These are phyloP conservation scores for Trichoderma sp. DNA, from an alignment of 2,329 filamentous ascomycete genomes.

Conservation along the genomic window DNA sequence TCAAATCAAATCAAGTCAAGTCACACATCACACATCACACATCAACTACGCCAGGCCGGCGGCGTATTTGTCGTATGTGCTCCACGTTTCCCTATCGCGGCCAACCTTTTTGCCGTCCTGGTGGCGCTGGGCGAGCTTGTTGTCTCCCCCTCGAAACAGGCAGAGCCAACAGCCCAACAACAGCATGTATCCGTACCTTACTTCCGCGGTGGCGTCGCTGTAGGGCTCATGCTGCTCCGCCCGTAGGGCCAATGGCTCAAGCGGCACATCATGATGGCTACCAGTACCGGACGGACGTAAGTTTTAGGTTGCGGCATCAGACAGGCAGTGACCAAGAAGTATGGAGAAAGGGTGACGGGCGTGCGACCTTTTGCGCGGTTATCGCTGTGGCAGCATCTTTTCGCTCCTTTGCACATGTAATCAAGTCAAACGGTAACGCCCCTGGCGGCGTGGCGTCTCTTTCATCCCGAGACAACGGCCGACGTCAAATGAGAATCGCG, in stretches of 20 bases:
- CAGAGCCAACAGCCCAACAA: neutral
- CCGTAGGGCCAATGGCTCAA: conserved; percentile 16
- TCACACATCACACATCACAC: too few species aligned
- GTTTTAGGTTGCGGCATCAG: conserved; percentile 4
- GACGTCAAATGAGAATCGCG: conserved; percentile 16
- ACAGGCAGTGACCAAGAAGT: neutral
- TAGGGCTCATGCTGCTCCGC: conserved; percentile 16
- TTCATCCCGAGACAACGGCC: conserved; percentile 18
- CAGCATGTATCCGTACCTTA: conserved; percentile 1
- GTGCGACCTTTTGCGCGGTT: neutral
- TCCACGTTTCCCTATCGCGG: neutral
- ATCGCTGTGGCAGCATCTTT: neutral
- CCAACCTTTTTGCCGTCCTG: neutral
- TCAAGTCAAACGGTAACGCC: conserved; percentile 12
- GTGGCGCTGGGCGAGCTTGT: neutral
- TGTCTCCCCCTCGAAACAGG: neutral
- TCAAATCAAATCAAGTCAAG: neutral
- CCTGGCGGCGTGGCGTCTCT: conserved; percentile 17
- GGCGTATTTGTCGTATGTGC: neutral
- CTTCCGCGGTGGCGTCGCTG: conserved; percentile 6
- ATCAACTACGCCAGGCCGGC: neutral
- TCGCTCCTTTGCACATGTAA: neutral
- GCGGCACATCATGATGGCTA: conserved; percentile 14
- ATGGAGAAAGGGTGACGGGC: neutral
- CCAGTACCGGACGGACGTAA: conserved; percentile 9